phyloP scores from a whole-genome alignment of 306 rosid genomes.

The Betula pendula region DNA sequence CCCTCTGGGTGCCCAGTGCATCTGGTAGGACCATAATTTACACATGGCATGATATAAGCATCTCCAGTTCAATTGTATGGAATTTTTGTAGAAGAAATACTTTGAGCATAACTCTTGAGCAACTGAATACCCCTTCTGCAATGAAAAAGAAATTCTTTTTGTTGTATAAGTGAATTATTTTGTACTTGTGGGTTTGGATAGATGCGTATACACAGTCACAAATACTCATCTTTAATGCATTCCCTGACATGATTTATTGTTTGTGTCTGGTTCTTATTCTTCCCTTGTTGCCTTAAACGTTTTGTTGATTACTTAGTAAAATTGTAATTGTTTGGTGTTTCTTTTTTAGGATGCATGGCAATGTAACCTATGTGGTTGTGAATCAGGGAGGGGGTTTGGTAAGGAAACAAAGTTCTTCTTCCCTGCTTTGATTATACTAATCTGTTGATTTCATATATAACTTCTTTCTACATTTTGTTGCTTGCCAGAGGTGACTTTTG shows the following conservation, averaged over 20 bases:
- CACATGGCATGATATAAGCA: background rate
- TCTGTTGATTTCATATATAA: background rate
- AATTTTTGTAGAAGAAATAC: background rate
- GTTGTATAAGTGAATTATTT: background rate
- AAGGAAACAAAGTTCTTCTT: constrained; percentile 1
- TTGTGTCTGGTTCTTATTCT: background rate
- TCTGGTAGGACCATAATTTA: background rate
- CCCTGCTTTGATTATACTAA: background rate
- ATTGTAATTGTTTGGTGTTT: background rate
- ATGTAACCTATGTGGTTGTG: constrained; percentile 29
- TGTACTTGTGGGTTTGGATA: background rate
- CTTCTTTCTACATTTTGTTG: constrained; percentile 7
- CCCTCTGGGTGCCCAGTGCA: background rate
- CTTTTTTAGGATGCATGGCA: constrained; percentile 40
- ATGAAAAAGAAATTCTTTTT: background rate
- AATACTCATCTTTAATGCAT: background rate
- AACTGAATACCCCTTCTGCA: background rate
- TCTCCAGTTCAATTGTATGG: background rate
- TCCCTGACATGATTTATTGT: background rate
- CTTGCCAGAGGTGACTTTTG: constrained; percentile 40
- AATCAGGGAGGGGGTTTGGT: constrained; percentile 43
- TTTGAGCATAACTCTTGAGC: background rate
- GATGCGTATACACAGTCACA: background rate
- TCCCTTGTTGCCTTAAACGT: background rate
- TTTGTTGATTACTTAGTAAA: too few relatives aligned